Base-by-base conservation (phyloP, 2,329 filamentous ascomycete species). In the Hymenotorrendiella dingleyae region DNA sequence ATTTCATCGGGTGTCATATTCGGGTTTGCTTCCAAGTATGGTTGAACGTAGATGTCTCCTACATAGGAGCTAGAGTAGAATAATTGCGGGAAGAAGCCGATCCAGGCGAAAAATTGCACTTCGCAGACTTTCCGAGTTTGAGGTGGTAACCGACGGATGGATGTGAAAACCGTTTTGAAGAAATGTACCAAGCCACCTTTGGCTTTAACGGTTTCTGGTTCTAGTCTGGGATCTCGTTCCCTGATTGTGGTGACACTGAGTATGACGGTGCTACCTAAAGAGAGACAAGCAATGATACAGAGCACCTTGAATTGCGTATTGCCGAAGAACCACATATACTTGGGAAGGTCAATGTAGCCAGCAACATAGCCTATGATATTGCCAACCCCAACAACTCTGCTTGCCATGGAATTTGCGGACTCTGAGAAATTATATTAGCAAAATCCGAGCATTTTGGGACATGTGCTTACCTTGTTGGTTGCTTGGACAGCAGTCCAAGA, bases 51-150 rank as follows among this genome's bases (percentile, higher is more conserved):
- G 43, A 97, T 86, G 60, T 95, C 88, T 48, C 86, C 90, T 54
- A 96, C 84, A 63, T 93, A 97, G 14, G 88, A 94, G 1, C 89
- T 94, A 4, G 88, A 88, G 68, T 97, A 97, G 67, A 94, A 96
- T 3, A 97, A 73, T 63, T 95, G 89, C 1, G 90, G 90, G 57
- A 96, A 97, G 79, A 91, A 96, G 40, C 88, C 91, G 43, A 96
- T 82, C 90, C 90, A 97, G 4, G 88, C 87, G 47, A 82, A 90
- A 54, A 91, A 80, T 61, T 93, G 86, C 0, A 90, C 84, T 51
- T 81, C 69, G 59, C 90, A 96, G 27, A 96, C 87, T 50, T 79
- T 82, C 49, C 76, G 76, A 51, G 93, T 88, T 64, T 94, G 89
- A 0, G 82, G 82, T 1, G 91, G 90, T 6, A 97, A 71, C 28